Conservation (phyloP, 768 basidiomycete species). For the Psilocybe subaeruginosa region DNA sequence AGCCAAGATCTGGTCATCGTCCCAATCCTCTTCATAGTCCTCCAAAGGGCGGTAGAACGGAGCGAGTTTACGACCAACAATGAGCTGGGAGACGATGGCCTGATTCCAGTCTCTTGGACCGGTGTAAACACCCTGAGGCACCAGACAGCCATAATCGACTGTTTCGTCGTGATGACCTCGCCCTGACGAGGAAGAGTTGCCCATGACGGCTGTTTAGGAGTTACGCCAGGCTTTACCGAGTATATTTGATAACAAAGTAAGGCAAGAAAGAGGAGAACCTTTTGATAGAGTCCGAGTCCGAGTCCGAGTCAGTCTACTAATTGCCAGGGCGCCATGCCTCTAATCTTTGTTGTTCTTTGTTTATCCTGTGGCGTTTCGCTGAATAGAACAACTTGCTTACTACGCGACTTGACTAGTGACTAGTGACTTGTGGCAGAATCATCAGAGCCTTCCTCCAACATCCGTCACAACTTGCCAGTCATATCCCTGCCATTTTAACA, state of each 20-base stretch:
- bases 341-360: slow-evolving; percentile 41
- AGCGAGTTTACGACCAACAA: slow-evolving; percentile 85
- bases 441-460: background rate
- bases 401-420: background rate
- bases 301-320: slow-evolving; percentile 27
- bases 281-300: slow-evolving; percentile 21
- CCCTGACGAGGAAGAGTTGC: slow-evolving; percentile 78
- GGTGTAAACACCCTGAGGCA: slow-evolving; percentile 87
- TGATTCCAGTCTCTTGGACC: slow-evolving; percentile 90
- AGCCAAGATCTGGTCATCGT: slow-evolving; percentile 83
- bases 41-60: slow-evolving; percentile 97
- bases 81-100: slow-evolving; percentile 81
- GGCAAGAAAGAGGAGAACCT: slow-evolving; percentile 16
- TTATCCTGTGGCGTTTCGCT: slow-evolving; percentile 37
- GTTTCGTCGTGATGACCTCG: slow-evolving; percentile 78
- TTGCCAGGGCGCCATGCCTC: slow-evolving; percentile 10
- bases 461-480: background rate
- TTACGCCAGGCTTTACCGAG: slow-evolving; percentile 17
- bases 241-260: slow-evolving; percentile 18
- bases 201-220: slow-evolving; percentile 52
- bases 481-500: too few species aligned
- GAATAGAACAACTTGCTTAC: background rate
- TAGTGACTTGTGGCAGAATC: background rate
- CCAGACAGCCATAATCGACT: slow-evolving; percentile 81
- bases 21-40: slow-evolving; percentile 89